A percentile compares a stretch with the other conserved stretches of the same genome.
Conservation (phyloP, 305 asterid species). For the Striga hermonthica region DNA sequence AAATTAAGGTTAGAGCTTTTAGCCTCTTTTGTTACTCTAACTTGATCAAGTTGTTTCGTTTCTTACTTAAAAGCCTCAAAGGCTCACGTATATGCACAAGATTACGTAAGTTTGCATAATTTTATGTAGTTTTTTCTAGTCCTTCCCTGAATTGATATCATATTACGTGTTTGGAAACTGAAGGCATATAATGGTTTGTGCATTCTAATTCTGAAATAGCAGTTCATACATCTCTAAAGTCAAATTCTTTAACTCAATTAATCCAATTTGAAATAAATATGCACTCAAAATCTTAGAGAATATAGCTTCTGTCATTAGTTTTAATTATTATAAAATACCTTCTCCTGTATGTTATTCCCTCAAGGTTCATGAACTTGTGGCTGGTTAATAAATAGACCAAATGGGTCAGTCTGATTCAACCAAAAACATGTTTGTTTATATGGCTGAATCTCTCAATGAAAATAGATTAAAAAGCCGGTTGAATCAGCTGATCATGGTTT, state of each 20-base stretch:
- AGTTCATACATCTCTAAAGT: too few relatives aligned
- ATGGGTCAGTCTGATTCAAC: too few relatives aligned
- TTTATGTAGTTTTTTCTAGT: slow-evolving; percentile 14
- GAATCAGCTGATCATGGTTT: too few relatives aligned
- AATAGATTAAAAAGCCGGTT: too few relatives aligned
- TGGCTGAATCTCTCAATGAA: neutral
- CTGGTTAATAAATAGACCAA: too few relatives aligned
- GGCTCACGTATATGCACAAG: neutral
- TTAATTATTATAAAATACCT: neutral
- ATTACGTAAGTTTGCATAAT: slow-evolving; percentile 10
- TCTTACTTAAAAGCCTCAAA: neutral
- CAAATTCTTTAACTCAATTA: too few relatives aligned
- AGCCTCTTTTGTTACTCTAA: slow-evolving; percentile 9
- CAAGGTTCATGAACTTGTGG: too few relatives aligned
- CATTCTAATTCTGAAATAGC: neutral
- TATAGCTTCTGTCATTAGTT: neutral
- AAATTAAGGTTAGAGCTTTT: slow-evolving; percentile 64
- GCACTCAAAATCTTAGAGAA: neutral
- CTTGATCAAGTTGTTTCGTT: neutral
- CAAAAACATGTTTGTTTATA: neutral
- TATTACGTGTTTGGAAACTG: neutral
- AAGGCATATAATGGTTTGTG: slow-evolving; percentile 9
- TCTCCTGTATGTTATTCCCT: neutral
- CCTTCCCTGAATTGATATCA: slow-evolving; percentile 15
- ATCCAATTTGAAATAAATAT: too few relatives aligned